A percentile compares a stretch with the other conserved stretches of the same genome.
Evolutionary conservation across 257 asterid genomes (phyloP).

Genomic region (Phtheirospermum japonicum): DNA sequence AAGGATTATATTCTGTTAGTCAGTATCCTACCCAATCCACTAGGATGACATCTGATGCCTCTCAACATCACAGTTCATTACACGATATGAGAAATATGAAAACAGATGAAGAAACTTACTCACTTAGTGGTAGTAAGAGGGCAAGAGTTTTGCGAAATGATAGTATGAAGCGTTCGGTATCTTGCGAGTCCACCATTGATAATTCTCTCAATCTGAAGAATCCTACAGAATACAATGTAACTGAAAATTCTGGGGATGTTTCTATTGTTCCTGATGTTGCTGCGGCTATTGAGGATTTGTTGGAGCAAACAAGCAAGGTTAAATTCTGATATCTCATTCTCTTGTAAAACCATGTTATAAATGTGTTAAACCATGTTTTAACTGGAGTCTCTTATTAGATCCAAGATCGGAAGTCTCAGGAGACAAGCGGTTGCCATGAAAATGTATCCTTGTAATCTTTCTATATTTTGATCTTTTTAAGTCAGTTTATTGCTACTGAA

Average conservation of each 20-base stretch:
- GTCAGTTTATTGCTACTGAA: slow-evolving; percentile 23
- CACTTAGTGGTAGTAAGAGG: slow-evolving; percentile 48
- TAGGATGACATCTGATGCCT: slow-evolving; percentile 41
- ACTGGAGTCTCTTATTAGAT: slow-evolving; percentile 48
- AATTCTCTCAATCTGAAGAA: slow-evolving; percentile 25
- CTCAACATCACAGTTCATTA: slow-evolving; percentile 50
- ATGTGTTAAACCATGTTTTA: slow-evolving; percentile 29
- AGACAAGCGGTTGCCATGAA: slow-evolving; percentile 52
- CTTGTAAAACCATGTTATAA: slow-evolving; percentile 25
- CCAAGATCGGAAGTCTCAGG: slow-evolving; percentile 67
- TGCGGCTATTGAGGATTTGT: slow-evolving; percentile 81
- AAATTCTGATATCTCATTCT: slow-evolving; percentile 24
- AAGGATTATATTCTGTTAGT: slow-evolving; percentile 56
- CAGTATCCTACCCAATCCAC: slow-evolving; percentile 74
- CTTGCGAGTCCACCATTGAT: slow-evolving; percentile 26
- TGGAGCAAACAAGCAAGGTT: slow-evolving; percentile 94
- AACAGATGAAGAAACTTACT: slow-evolving; percentile 29
- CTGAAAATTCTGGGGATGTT: slow-evolving; percentile 40
- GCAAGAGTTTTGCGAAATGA: slow-evolving; percentile 46
- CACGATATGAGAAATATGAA: slow-evolving; percentile 41
- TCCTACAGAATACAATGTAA: slow-evolving; percentile 34
- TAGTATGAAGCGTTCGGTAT: slow-evolving; percentile 27
- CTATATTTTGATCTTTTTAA: slow-evolving; percentile 15
- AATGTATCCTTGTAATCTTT: slow-evolving; percentile 54
- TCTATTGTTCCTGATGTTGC: slow-evolving; percentile 78